Conservation (phyloP, 192 early-diverging fungal species). For the Lobosporangium transversale region DNA sequence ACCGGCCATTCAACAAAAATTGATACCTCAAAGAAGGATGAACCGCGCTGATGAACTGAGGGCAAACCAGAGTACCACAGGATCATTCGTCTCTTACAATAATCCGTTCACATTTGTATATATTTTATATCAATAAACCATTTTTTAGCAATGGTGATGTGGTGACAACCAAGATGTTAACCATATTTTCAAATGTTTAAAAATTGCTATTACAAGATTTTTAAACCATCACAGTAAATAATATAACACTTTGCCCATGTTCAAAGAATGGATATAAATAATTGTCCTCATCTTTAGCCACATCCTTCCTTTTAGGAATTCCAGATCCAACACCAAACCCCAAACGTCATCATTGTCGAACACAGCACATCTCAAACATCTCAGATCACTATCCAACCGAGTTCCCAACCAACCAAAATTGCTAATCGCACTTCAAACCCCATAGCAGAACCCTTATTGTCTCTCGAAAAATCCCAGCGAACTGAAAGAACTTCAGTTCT, state of each 20-base stretch:
- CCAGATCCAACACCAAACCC: slow-evolving; percentile 29
- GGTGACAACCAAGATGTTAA: no score
- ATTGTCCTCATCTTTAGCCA: slow-evolving; percentile 53
- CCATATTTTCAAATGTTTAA: no score
- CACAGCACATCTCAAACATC: slow-evolving; percentile 20
- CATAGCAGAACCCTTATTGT: background rate
- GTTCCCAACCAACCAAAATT: background rate
- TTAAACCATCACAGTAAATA: no score
- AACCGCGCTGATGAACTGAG: background rate
- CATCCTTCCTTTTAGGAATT: slow-evolving; percentile 52
- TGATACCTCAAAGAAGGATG: slow-evolving; percentile 31
- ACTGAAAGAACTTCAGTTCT: slow-evolving; percentile 31
- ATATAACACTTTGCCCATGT: no score
- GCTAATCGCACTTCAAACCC: no score
- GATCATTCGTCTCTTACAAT: no score
- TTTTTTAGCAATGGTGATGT: no score
- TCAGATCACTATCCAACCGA: background rate
- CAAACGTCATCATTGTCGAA: slow-evolving; percentile 35
- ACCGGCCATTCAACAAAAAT: slow-evolving; percentile 29
- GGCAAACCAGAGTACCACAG: background rate
- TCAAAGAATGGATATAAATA: slow-evolving; percentile 7
- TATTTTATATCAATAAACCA: no score
- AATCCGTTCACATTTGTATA: no score
- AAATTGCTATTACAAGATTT: no score
- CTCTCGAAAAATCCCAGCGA: slow-evolving; percentile 15